phyloP scores from a whole-genome alignment of 2,329 filamentous ascomycete genomes.

The Ceratocystis lukuohia region DNA sequence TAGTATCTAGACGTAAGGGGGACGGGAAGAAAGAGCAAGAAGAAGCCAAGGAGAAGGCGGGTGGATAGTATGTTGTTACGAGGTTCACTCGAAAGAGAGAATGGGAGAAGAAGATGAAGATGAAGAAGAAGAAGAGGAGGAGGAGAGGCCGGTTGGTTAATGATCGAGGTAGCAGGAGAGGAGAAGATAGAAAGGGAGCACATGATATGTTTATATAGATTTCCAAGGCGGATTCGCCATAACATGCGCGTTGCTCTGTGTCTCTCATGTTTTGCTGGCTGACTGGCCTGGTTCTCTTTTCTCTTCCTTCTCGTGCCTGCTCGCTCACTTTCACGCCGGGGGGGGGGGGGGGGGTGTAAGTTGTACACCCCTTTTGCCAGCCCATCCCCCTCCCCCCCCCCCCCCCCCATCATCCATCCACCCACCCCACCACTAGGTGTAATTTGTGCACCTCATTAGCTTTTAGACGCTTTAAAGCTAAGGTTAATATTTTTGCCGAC shows the following conservation, averaged over 20 bases:
- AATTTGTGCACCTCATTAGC: not conserved
- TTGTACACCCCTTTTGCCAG: not conserved
- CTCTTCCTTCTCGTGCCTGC: not conserved
- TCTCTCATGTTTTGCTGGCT: not conserved
- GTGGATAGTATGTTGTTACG: not conserved
- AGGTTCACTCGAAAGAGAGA: not conserved
- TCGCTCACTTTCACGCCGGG: not conserved
- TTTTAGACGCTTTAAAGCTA: not conserved
- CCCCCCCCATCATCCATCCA: too few relatives aligned
- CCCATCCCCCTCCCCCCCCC: not conserved
- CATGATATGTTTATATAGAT: constrained; percentile 6
- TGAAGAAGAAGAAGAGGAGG: not conserved
- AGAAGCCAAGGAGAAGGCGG: not conserved
- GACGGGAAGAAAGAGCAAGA: not conserved
- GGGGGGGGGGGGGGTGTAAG: not conserved
- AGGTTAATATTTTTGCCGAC: not conserved
- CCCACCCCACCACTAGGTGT: not conserved
- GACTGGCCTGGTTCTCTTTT: not conserved
- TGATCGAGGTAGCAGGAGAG: not conserved
- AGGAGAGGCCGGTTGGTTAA: not conserved
- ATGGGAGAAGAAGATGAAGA: not conserved
- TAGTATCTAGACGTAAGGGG: not conserved
- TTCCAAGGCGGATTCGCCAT: not conserved
- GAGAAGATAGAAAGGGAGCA: not conserved
- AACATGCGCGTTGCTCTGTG: not conserved